A percentile compares a stretch with the other conserved stretches of the same genome.
Evolutionary conservation across 805 yeast genomes (phyloP).

Genomic region (Torulaspora gathmanii): DNA sequence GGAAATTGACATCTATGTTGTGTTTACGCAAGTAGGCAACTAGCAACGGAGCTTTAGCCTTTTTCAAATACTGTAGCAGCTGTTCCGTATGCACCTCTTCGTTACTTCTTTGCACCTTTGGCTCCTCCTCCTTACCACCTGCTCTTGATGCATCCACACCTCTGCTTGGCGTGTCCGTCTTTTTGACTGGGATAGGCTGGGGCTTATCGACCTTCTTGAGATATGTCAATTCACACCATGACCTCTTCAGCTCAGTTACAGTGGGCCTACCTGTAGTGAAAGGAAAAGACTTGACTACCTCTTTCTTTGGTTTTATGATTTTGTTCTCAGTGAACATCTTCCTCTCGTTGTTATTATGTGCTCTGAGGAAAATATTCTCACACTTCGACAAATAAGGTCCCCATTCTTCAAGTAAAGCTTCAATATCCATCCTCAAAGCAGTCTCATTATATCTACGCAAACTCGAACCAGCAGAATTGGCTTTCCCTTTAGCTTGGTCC

Average conservation of each 20-base stretch:
- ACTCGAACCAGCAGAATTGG: conserved; percentile 91
- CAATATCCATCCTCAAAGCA: conserved; percentile 73
- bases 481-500: conserved; percentile 91
- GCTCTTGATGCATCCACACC: conserved; percentile 5
- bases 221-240: conserved; percentile 76
- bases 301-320: conserved; percentile 48
- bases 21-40: conserved; percentile 57
- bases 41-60: conserved; percentile 72
- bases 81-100: conserved; percentile 54
- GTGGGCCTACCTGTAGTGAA: conserved; percentile 90
- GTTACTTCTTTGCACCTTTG: conserved; percentile 24
- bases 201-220: conserved; percentile 55
- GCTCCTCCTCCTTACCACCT: conserved; percentile 7
- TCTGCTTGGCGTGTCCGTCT: conserved; percentile 21
- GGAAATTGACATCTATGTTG: conserved; percentile 48
- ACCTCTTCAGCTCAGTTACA: conserved; percentile 66
- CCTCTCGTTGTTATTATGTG: conserved; percentile 67
- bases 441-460: conserved; percentile 87
- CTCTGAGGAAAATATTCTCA: conserved; percentile 69
- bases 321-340: conserved; percentile 61
- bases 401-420: conserved; percentile 66
- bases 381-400: conserved; percentile 53
- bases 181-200: conserved; percentile 36
- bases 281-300: conserved; percentile 67
- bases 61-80: conserved; percentile 54